Conservation (phyloP, 768 basidiomycete genomes). For the Hypholoma fasciculare region DNA sequence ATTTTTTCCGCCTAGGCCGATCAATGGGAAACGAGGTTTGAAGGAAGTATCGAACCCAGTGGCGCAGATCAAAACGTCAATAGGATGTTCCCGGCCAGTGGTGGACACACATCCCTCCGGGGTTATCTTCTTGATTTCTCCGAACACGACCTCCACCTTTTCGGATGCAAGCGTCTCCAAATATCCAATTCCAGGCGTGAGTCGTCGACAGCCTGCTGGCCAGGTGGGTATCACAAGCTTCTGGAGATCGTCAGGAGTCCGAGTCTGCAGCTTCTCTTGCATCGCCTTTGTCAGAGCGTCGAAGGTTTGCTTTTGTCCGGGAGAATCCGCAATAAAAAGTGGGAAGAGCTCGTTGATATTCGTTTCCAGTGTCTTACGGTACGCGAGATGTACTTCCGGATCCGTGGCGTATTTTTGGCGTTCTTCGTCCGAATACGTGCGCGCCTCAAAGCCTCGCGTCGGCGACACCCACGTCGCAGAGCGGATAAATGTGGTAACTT, state of each 20-base stretch:
- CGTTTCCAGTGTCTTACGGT: constrained; percentile 39
- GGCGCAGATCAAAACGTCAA: constrained; percentile 36
- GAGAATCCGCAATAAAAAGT: constrained; percentile 28
- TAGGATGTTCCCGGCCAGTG: constrained; percentile 26
- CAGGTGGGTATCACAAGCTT: constrained; percentile 36
- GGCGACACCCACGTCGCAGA: constrained; percentile 30
- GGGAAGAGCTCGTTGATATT: constrained; percentile 32
- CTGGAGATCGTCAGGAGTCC: constrained; percentile 36
- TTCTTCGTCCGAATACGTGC: constrained; percentile 38
- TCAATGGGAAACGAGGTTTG: constrained; percentile 30
- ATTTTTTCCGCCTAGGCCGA: constrained; percentile 23
- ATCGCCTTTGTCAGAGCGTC: constrained; percentile 27
- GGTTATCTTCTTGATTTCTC: constrained; percentile 28
- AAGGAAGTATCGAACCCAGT: constrained; percentile 35
- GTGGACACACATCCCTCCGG: constrained; percentile 26
- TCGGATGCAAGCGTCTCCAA: constrained; percentile 30
- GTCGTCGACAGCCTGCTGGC: constrained; percentile 30
- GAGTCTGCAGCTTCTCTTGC: constrained; percentile 33
- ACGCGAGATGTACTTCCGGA: constrained; percentile 35
- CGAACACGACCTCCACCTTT: constrained; percentile 31
- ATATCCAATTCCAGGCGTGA: constrained; percentile 36
- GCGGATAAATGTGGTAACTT: constrained; percentile 32
- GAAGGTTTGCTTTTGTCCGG: constrained; percentile 29
- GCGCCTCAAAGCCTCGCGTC: constrained; percentile 23
- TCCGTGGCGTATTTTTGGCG: constrained; percentile 34